Evolutionary conservation across 768 basidiomycete genomes (phyloP), one percentile per base, ranked within the genome.

Genomic region (Gymnopilus junonius): DNA sequence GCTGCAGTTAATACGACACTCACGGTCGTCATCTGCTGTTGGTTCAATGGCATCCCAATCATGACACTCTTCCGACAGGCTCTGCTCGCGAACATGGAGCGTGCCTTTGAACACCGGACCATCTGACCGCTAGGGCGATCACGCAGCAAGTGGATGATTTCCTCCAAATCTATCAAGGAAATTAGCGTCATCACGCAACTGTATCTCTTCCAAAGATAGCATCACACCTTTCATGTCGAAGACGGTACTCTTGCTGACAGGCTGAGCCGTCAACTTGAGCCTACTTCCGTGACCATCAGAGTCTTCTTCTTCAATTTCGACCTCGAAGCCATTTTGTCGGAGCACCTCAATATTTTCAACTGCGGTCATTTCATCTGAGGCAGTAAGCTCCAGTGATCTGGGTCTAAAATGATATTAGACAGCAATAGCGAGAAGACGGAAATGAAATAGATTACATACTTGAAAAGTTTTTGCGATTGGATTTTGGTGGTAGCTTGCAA

Each of bases 61-160:
- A 99, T 99, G 42, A 97, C 89, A 74, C 95, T 98, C 79, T 93
- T 95, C 65, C 97, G 75, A 76, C 97, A 99, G 0, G 97, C 97
- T 35, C 96, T 86, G 85, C 90, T 93, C 0, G 97, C 97, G 71
- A 99, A 98, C 96, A 99, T 98, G 4, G 89, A 83, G 15, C 95
- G 85, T 15, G 93, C 94, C 74, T 99, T 99, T 15, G 91, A 91
- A 71, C 95, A 97, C 21, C 97, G 83, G 0, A 97, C 93, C 85
- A 94, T 92, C 69, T 90, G 87, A 2, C 93, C 92, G 0, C 81
- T 74, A 0, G 94, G 89, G 8, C 84, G 81, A 69, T 96, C 92
- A 37, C 86, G 87, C 77, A 99, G 82, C 14, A 97, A 78, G 67
- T 96, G 88, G 23, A 99, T 83, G 8, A 99, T 82, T 70, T 99